These are phyloP conservation scores for Picochlorum sp. DNA, from an alignment of 139 green algal species.

Conservation along the genomic window DNA sequence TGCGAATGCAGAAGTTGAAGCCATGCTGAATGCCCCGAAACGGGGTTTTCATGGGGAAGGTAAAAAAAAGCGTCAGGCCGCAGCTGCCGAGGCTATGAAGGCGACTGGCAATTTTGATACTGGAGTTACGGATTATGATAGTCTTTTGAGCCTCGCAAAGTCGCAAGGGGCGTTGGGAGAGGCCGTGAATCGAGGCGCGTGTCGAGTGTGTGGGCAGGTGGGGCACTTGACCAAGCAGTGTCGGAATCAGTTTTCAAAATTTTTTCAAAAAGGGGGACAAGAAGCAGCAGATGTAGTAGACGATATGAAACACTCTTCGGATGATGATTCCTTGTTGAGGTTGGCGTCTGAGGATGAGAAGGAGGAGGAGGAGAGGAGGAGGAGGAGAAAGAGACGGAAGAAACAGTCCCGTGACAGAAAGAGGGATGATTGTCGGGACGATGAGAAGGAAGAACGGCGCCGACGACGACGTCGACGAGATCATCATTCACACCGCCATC, in stretches of 20 bases:
- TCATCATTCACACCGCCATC: background rate
- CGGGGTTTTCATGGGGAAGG: constrained; percentile 27
- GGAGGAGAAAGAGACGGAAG: constrained; percentile 15
- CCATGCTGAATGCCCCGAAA: constrained; percentile 54
- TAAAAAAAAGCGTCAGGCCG: constrained; percentile 36
- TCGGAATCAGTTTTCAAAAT: constrained; percentile 50
- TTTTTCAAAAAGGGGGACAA: constrained; percentile 2
- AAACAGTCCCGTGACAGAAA: constrained; percentile 7
- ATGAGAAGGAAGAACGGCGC: no score
- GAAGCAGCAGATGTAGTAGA: background rate
- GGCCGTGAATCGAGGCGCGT: constrained; percentile 54
- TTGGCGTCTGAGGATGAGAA: constrained; percentile 9
- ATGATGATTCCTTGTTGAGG: background rate
- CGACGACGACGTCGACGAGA: background rate
- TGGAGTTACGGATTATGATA: constrained; percentile 50
- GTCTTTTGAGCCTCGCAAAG: constrained; percentile 61
- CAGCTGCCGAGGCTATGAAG: constrained; percentile 52
- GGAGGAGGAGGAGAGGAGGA: constrained; percentile 32
- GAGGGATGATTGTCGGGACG: background rate
- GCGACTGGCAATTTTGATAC: constrained; percentile 61
- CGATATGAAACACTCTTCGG: background rate
- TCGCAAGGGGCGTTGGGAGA: constrained; percentile 46
- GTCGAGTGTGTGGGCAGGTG: constrained; percentile 71
- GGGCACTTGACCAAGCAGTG: constrained; percentile 86
- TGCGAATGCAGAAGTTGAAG: constrained; percentile 63